Conservation (phyloP, 169 alveolate genomes). For the Ichthyophthirius multifiliis region DNA sequence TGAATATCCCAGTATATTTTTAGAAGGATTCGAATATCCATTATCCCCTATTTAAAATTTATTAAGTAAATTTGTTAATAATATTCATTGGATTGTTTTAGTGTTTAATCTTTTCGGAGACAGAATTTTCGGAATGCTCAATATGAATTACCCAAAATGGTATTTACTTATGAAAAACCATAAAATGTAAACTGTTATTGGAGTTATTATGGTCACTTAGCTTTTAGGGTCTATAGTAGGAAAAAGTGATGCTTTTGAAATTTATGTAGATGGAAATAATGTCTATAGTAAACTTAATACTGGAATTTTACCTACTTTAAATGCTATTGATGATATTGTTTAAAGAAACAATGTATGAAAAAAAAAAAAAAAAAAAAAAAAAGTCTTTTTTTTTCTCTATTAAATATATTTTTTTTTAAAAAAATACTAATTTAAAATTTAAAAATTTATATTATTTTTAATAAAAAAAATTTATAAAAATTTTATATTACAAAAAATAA, state of each 20-base stretch:
- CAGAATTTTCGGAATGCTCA: conserved; percentile 2
- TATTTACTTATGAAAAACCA: conserved; percentile 22
- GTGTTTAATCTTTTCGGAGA: conserved; percentile 17
- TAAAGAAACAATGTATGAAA: too few relatives aligned
- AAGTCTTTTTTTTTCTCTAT: too few relatives aligned
- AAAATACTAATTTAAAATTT: too few relatives aligned
- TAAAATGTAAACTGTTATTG: neutral
- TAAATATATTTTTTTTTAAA: too few relatives aligned
- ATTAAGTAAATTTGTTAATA: neutral
- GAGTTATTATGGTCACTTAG: neutral
- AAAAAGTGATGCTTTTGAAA: conserved; percentile 8
- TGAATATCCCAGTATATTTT: neutral
- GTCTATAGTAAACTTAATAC: neutral
- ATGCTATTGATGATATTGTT: too few relatives aligned
- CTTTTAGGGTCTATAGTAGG: neutral
- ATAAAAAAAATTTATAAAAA: too few relatives aligned
- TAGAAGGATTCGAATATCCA: neutral
- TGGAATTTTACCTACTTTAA: too few relatives aligned
- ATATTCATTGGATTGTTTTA: neutral
- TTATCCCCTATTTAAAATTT: neutral
- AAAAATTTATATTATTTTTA: too few relatives aligned
- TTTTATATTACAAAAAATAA: too few relatives aligned
- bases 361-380: too few relatives aligned
- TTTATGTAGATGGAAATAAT: neutral
- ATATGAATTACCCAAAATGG: conserved; percentile 33